Conservation (phyloP, 2,329 filamentous ascomycete species). For the Dissoconium aciculare region DNA sequence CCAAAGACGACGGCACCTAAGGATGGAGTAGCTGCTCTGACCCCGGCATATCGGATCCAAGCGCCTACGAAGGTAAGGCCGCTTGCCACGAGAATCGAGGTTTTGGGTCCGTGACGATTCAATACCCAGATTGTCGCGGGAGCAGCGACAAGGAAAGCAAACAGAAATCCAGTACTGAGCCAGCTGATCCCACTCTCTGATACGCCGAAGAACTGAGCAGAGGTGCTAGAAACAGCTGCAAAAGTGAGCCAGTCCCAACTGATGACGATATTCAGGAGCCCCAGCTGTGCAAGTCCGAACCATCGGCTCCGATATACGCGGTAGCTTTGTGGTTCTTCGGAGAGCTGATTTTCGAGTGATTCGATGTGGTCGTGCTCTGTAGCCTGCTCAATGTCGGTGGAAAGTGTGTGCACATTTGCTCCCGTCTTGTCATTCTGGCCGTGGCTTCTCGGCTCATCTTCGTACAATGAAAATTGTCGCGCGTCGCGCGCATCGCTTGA, state of each 20-base stretch:
- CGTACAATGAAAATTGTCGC: too few relatives aligned
- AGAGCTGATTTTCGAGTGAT: too few relatives aligned
- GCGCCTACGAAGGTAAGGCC: constrained; percentile 66
- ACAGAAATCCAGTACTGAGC: constrained; percentile 76
- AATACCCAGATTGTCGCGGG: constrained; percentile 63
- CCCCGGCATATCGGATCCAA: constrained; percentile 48
- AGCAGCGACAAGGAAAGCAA: constrained; percentile 60
- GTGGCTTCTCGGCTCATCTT: too few relatives aligned
- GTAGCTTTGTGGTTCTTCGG: too few relatives aligned
- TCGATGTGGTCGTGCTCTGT: too few relatives aligned
- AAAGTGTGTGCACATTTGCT: too few relatives aligned
- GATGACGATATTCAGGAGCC: constrained; percentile 79
- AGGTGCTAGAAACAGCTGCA: constrained; percentile 61
- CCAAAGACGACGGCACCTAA: constrained; percentile 77
- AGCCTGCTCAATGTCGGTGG: too few relatives aligned
- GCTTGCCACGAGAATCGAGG: constrained; percentile 59
- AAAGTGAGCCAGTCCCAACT: constrained; percentile 98
- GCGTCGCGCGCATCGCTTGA: too few relatives aligned
- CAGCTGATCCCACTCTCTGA: constrained; percentile 72
- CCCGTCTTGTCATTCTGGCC: too few relatives aligned
- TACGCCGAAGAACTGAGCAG: constrained; percentile 62
- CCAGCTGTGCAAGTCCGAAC: constrained; percentile 72
- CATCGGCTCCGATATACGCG: constrained; percentile 70
- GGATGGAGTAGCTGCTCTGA: constrained; percentile 32
- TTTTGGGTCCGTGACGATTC: constrained; percentile 60